These are phyloP conservation scores for Phytophthora cactorum DNA, from an alignment of 352 stramenopile genomes.

Conservation along the genomic window DNA sequence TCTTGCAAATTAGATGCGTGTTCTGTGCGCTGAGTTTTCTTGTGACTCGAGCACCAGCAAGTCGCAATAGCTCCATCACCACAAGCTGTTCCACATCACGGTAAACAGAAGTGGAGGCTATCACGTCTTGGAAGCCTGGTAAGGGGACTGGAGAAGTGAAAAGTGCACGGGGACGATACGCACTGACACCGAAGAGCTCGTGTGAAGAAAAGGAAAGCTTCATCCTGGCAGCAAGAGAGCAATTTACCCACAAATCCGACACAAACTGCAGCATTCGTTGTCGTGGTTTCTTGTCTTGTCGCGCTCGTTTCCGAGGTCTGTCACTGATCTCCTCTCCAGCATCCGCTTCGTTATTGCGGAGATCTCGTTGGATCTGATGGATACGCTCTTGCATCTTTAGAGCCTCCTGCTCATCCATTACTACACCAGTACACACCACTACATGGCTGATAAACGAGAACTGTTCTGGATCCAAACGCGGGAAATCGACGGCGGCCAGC, in stretches of 20 bases:
- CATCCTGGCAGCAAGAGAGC: slow-evolving; percentile 54
- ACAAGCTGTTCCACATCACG: slow-evolving; percentile 67
- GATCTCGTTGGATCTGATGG: slow-evolving; percentile 28
- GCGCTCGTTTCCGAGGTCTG: slow-evolving; percentile 23
- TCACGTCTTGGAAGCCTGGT: slow-evolving; percentile 52
- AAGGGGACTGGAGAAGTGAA: slow-evolving; percentile 55
- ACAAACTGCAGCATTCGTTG: slow-evolving; percentile 55
- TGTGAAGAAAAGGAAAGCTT: slow-evolving; percentile 60
- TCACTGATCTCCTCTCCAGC: background rate
- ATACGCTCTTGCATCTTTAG: slow-evolving; percentile 40
- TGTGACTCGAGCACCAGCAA: slow-evolving; percentile 63
- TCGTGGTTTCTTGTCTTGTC: slow-evolving; percentile 25
- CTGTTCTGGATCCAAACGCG: slow-evolving; percentile 50
- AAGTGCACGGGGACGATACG: slow-evolving; percentile 49
- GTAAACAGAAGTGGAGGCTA: slow-evolving; percentile 71
- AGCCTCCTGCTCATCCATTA: slow-evolving; percentile 38
- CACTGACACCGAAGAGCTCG: slow-evolving; percentile 49
- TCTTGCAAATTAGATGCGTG: slow-evolving; percentile 70
- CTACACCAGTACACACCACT: slow-evolving; percentile 63
- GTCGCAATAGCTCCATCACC: slow-evolving; percentile 54
- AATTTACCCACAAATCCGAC: slow-evolving; percentile 78
- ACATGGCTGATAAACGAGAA: slow-evolving; percentile 74
- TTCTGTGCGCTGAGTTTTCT: slow-evolving; percentile 60
- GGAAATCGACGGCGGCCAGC: slow-evolving; percentile 56
- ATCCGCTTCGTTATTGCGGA: slow-evolving; percentile 1